Conservation (phyloP, 2,329 filamentous ascomycete genomes). For the Pestalotiopsis sp. region DNA sequence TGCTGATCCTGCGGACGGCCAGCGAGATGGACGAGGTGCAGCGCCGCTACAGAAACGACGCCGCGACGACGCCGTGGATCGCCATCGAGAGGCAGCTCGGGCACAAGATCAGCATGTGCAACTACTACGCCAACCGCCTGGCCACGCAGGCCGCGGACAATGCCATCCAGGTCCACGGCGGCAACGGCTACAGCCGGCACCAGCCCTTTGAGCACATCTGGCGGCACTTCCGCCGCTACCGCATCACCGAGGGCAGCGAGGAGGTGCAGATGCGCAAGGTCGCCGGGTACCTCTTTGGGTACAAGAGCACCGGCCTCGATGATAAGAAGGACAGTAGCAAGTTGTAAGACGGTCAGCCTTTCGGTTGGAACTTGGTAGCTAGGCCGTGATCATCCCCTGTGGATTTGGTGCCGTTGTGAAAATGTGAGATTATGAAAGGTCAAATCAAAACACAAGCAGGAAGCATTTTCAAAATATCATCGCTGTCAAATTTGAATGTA, state of each 20-base stretch:
- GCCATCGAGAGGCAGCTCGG: conserved; percentile 62
- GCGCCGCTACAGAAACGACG: conserved; percentile 26
- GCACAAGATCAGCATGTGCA: conserved; percentile 68
- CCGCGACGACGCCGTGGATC: conserved; percentile 41
- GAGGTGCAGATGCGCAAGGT: conserved; percentile 71
- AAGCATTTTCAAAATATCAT: too few relatives aligned
- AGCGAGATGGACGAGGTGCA: conserved; percentile 62
- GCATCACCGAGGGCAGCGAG: conserved; percentile 67
- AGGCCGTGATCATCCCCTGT: background rate
- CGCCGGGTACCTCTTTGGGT: conserved; percentile 52
- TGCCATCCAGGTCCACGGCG: conserved; percentile 65
- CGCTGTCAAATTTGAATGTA: too few relatives aligned
- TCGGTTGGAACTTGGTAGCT: too few relatives aligned
- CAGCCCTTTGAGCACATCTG: conserved; percentile 68
- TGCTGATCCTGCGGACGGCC: conserved; percentile 64
- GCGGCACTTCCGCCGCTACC: conserved; percentile 64
- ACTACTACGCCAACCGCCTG: conserved; percentile 65
- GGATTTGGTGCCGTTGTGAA: too few relatives aligned
- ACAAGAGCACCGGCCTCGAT: conserved; percentile 75
- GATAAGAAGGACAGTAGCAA: background rate
- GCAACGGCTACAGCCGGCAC: conserved; percentile 61
- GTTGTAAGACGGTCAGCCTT: background rate
- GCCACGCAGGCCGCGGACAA: conserved; percentile 63
- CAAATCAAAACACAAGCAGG: too few relatives aligned
- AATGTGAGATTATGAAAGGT: too few relatives aligned